Conservation (phyloP, 2,329 filamentous ascomycete species). For the Aspergillus luchuensis region DNA sequence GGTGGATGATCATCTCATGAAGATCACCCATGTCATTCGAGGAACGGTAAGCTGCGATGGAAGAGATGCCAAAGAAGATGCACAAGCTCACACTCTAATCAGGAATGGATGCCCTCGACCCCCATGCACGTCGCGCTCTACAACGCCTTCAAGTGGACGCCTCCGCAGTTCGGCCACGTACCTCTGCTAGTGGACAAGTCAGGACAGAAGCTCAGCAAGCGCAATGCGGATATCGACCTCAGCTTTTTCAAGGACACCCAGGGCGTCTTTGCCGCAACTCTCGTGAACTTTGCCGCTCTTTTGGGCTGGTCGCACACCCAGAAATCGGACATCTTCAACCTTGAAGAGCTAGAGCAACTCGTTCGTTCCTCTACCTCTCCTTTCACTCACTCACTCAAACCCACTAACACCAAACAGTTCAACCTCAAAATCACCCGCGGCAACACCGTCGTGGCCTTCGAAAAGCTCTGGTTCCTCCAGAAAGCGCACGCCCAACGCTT, state of each 20-base stretch:
- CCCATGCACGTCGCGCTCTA: conserved; percentile 77
- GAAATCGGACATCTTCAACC: conserved; percentile 69
- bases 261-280: conserved; percentile 63
- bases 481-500: conserved; percentile 63
- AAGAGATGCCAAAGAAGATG: background rate
- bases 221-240: conserved; percentile 69
- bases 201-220: conserved; percentile 83
- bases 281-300: conserved; percentile 82
- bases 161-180: conserved; percentile 77
- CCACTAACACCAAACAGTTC: conserved; percentile 55
- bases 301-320: conserved; percentile 77
- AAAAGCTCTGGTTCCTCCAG: conserved; percentile 81
- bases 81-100: no score
- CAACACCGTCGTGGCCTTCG: conserved; percentile 77
- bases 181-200: conserved; percentile 70
- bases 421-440: conserved; percentile 87
- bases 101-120: conserved; percentile 96
- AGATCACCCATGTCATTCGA: conserved; percentile 92
- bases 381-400: background rate
- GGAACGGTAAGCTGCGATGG: conserved; percentile 62
- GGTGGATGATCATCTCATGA: conserved; percentile 92
- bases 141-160: conserved; percentile 71
- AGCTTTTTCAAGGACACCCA: conserved; percentile 57
- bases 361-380: conserved; percentile 47
- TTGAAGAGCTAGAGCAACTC: conserved; percentile 70